Percentiles rank a stretch among this genome's conserved stretches.
Evolutionary conservation across 1,139 yeast genomes (phyloP).

Genomic region (Saccharomyces hybrid): DNA sequence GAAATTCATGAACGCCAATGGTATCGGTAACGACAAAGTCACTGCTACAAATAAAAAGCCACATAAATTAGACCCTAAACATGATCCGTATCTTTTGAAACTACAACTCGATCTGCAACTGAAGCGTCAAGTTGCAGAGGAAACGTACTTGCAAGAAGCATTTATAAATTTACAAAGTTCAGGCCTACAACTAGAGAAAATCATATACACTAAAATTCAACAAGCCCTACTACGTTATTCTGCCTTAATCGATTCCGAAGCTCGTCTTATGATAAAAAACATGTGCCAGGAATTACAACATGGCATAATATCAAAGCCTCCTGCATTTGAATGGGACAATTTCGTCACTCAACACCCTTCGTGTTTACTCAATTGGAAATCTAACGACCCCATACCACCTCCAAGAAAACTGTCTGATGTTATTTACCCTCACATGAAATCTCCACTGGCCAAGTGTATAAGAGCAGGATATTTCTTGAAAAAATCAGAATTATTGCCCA

Average conservation of each 20-base stretch:
- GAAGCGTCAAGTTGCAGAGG: constrained; percentile 60
- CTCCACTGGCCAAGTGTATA: constrained; percentile 43
- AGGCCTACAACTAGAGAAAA: constrained; percentile 65
- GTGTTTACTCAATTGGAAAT: constrained; percentile 36
- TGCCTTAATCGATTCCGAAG: constrained; percentile 49
- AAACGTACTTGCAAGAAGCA: constrained; percentile 63
- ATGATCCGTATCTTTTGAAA: constrained; percentile 62
- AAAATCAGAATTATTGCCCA: constrained; percentile 51
- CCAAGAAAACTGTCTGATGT: constrained; percentile 44
- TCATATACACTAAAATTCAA: constrained; percentile 59
- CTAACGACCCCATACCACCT: constrained; percentile 42
- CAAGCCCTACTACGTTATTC: constrained; percentile 50
- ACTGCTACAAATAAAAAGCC: constrained; percentile 12
- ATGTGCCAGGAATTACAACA: constrained; percentile 54
- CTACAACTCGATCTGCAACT: constrained; percentile 60
- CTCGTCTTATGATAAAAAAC: constrained; percentile 47
- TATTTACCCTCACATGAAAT: constrained; percentile 46
- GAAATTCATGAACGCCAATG: constrained; percentile 36
- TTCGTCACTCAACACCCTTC: constrained; percentile 50
- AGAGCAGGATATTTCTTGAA: constrained; percentile 48
- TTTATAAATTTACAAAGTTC: constrained; percentile 61
- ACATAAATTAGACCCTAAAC: constrained; percentile 31
- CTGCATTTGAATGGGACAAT: constrained; percentile 66
- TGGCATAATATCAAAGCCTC: constrained; percentile 57
- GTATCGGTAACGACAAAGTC: constrained; percentile 35